Percentiles rank a stretch among this genome's conserved stretches.
Evolutionary conservation across 2,329 filamentous ascomycete genomes (phyloP).

Genomic region (Aspergillus ochraceus): DNA sequence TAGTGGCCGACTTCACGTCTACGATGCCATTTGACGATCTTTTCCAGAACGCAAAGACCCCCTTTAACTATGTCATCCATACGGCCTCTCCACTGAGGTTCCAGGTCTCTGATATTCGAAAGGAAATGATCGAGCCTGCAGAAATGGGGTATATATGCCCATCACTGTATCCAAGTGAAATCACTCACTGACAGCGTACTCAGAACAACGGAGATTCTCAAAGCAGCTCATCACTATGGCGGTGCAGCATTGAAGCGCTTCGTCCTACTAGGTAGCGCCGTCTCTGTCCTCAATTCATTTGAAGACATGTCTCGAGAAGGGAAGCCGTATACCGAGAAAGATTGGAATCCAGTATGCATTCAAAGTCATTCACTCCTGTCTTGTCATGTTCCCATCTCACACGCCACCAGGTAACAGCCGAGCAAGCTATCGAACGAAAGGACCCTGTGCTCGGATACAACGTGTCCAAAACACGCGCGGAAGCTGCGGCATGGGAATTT

Average conservation of each 20-base stretch:
- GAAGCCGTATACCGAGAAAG: constrained; percentile 25
- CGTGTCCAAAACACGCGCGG: constrained; percentile 13
- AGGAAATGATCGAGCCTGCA: constrained; percentile 59
- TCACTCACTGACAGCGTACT: constrained; percentile 20
- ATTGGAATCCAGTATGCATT: constrained; percentile 19
- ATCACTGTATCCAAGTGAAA: constrained; percentile 22
- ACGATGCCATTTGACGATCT: constrained; percentile 41
- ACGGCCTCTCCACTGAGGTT: constrained; percentile 63
- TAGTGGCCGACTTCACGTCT: constrained; percentile 35
- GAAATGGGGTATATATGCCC: constrained; percentile 41
- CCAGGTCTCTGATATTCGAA: constrained; percentile 31
- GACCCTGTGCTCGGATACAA: constrained; percentile 18
- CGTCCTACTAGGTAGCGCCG: constrained; percentile 40
- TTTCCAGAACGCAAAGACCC: constrained; percentile 6
- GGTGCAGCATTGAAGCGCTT: constrained; percentile 17
- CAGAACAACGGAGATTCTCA: constrained; percentile 19
- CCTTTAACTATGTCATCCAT: constrained; percentile 58
- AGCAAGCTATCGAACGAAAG: constrained; percentile 14
- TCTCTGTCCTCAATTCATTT: constrained; percentile 29
- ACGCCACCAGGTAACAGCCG: constrained; percentile 12
- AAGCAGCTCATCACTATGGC: constrained; percentile 9
- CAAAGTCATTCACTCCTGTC: no score
- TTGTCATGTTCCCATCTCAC: no score
- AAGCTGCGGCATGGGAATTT: constrained; percentile 19
- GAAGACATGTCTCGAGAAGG: constrained; percentile 17